A percentile compares a stretch with the other conserved stretches of the same genome.
Conservation (phyloP, 257 asterid species). For the Jasminum sambac region DNA sequence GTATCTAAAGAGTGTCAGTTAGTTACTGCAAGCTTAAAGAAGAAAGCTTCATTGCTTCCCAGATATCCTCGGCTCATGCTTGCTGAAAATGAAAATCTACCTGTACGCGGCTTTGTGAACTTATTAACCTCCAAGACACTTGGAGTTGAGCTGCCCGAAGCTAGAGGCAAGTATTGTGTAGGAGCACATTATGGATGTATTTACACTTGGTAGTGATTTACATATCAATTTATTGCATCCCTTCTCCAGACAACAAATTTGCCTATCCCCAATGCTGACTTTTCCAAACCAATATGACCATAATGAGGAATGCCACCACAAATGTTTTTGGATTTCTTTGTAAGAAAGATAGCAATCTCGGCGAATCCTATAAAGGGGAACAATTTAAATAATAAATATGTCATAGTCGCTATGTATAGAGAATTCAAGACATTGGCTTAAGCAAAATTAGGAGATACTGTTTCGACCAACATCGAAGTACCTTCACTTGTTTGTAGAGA, state of each 20-base stretch:
- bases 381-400: background rate
- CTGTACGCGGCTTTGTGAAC: background rate
- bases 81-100: background rate
- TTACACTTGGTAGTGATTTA: too few relatives aligned
- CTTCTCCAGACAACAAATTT: too few relatives aligned
- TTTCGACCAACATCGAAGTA: background rate
- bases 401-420: background rate
- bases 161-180: too few relatives aligned
- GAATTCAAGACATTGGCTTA: background rate
- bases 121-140: background rate
- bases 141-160: too few relatives aligned
- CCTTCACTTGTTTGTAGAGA: background rate
- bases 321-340: too few relatives aligned
- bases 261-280: too few relatives aligned
- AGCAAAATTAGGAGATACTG: background rate
- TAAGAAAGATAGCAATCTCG: too few relatives aligned
- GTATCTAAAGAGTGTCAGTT: slow-evolving; percentile 9
- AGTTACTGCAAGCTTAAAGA: background rate
- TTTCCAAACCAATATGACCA: too few relatives aligned
- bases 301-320: too few relatives aligned
- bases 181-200: too few relatives aligned
- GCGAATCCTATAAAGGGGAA: background rate
- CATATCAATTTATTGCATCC: too few relatives aligned
- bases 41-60: slow-evolving; percentile 3
- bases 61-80: slow-evolving; percentile 8